Evolutionary conservation across 306 rosid species (phyloP), one percentile per base, ranked within the genome.

Genomic region (Glycine soja): DNA sequence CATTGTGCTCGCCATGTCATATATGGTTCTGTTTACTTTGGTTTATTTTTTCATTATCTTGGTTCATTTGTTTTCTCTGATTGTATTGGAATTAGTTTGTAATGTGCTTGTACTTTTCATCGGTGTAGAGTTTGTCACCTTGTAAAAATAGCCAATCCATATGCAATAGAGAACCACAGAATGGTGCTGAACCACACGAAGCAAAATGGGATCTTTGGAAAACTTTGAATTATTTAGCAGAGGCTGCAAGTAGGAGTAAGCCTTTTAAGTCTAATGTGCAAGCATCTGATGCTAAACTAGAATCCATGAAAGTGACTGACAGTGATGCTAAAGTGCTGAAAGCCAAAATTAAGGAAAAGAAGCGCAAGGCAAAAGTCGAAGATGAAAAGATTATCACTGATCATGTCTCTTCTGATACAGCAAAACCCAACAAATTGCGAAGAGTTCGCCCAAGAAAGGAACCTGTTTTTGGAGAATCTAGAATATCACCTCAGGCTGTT

Each of bases 221-320:
- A 80, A 90, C 97, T 54, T 81, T 91, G 75, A 91, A 90, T 72
- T 93, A 72, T 74, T 81, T 91, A 67, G 97, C 90, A 24, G 96
- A 93, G 86, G 92, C 85, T 75, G 92, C 96, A 54, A 87, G 92
- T 80, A 82, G 94, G 83, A 91, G 91, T 57, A 91, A 92, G 80
- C 84, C 90, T 78, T 86, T 82, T 74, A 92, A 91, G 83, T 82
- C 92, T 83, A 88, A 80, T 78, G 78, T 85, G 57, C 92, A 91
- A 75, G 89, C 79, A 1, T 81, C 79, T 59, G 89, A 87, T 56
- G 77, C 85, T 53, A 87, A 88, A 65, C 58, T 42, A n/a, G 94
- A 91, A 81, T 48, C 66, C 16, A 53, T 51, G 30, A 87, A 81
- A 50, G 78, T 42, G 6, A 76, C 42, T 42, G 83, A 75, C 45